phyloP scores from a whole-genome alignment of 1,284 basidiomycete species.

The Vanrija sp. region DNA sequence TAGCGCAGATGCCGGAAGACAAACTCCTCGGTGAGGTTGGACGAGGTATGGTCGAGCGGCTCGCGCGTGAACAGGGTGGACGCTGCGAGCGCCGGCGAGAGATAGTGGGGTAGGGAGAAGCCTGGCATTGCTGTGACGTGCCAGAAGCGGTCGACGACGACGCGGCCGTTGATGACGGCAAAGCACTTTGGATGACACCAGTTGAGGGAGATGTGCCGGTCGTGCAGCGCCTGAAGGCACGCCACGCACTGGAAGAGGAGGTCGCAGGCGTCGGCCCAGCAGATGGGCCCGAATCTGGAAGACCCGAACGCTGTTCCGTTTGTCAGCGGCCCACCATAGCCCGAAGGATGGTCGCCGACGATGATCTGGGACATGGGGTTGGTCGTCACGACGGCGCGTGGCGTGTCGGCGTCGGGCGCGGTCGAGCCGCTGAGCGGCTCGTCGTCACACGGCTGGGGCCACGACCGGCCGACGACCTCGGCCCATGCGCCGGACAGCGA shows the following conservation, averaged over 20 bases:
- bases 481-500: constrained; percentile 15
- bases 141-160: constrained; percentile 13
- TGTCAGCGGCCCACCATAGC: neutral
- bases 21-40: constrained; percentile 22
- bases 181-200: constrained; percentile 31
- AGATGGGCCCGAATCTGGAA: neutral
- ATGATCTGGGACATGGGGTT: neutral
- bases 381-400: neutral
- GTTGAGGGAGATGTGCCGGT: constrained; percentile 24
- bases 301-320: neutral
- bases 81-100: constrained; percentile 8
- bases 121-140: constrained; percentile 18
- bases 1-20: constrained; percentile 34
- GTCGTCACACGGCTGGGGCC: neutral
- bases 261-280: constrained; percentile 22
- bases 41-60: constrained; percentile 13
- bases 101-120: constrained; percentile 6
- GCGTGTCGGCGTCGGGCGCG: too few relatives aligned
- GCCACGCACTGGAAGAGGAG: constrained; percentile 23
- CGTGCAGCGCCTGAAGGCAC: constrained; percentile 26
- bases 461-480: constrained; percentile 8
- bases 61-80: constrained; percentile 21
- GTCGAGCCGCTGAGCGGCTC: neutral
- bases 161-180: constrained; percentile 8
- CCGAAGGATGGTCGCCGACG: neutral